Base-by-base conservation (phyloP, 805 yeast genomes). In the Starmerella floricola region DNA sequence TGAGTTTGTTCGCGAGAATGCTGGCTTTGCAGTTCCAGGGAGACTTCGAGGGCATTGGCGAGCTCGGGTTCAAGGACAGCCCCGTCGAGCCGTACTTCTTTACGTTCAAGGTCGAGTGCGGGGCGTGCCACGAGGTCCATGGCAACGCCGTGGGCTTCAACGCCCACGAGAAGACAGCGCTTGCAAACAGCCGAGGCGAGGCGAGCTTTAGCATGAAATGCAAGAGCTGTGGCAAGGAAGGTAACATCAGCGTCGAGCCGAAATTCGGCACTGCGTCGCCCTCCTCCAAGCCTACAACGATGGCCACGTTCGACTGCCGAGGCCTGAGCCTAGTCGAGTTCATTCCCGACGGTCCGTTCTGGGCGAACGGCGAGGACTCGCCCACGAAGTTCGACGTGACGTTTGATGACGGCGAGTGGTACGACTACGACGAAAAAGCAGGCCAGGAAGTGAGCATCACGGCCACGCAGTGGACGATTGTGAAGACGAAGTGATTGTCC, bases 351-450 rank as follows among this genome's bases (percentile, higher is more conserved):
- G 60, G 47, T 15, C 38, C 45, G 18, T 55, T 53, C 36, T 30
- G 36, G 36, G 53, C 53, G 11, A 32, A 53, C 29, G 91, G 88
- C 0, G 60, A 58, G 34, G 66, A 62, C 5, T 76, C 72, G 12
- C 58, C 73, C 2, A 60, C 63, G 11, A 66, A 79, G 8, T 83
- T 81, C 55, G 55, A 56, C 5, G 83, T 80, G 23, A 71, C 85
- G 20, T 91, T 80, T 42, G 72, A 68, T 29, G 95, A 83, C 20
- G 76, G 74, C 40, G 97, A 91, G 57, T 87, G 95, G 87, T 91
- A 78, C 57, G 98, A 91, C 55, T 91, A 87, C 57, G 97, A 91
- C 59, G 97, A 91, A 43, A 73, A 76, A 50, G 78, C 80, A 6
- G 73, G 75, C 11, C 73, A 66, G 33, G 96, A 88, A 60, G 95